Evolutionary conservation across 1,139 yeast species (phyloP).

Genomic region (Yamadazyma mexicana): DNA sequence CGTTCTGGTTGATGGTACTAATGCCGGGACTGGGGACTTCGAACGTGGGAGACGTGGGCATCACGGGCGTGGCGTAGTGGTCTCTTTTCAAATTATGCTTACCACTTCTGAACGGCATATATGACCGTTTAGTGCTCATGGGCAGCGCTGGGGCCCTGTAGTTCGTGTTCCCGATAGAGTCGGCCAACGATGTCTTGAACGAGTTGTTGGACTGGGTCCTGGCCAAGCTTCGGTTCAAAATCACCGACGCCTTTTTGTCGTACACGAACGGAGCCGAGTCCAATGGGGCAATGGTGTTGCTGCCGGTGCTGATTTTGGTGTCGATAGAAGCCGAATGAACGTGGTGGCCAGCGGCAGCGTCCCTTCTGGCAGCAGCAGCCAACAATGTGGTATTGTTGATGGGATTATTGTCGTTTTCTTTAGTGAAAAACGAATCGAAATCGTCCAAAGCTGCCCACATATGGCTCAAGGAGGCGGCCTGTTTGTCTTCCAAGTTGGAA

Average conservation of each 20-base stretch:
- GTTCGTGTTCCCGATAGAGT: slow-evolving; percentile 43
- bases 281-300: slow-evolving; percentile 47
- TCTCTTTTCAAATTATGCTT: slow-evolving; percentile 23
- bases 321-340: slow-evolving; percentile 52
- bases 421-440: slow-evolving; percentile 87
- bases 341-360: slow-evolving; percentile 23
- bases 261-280: slow-evolving; percentile 79
- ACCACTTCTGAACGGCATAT: slow-evolving; percentile 45
- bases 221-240: slow-evolving; percentile 72
- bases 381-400: slow-evolving; percentile 6
- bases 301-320: slow-evolving; percentile 35
- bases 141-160: slow-evolving; percentile 16
- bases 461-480: slow-evolving; percentile 80
- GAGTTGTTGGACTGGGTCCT: slow-evolving; percentile 75
- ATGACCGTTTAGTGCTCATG: slow-evolving; percentile 32
- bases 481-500: slow-evolving; percentile 57
- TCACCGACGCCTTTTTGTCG: slow-evolving; percentile 76
- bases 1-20: background rate
- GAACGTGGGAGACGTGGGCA: slow-evolving; percentile 24
- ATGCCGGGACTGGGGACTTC: slow-evolving; percentile 14
- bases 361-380: slow-evolving; percentile 6
- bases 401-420: slow-evolving; percentile 39
- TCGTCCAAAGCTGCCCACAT: slow-evolving; percentile 98
- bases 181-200: slow-evolving; percentile 72
- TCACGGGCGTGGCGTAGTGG: slow-evolving; percentile 23